Conservation (phyloP, 306 rosid genomes). For the Betula pendula region DNA sequence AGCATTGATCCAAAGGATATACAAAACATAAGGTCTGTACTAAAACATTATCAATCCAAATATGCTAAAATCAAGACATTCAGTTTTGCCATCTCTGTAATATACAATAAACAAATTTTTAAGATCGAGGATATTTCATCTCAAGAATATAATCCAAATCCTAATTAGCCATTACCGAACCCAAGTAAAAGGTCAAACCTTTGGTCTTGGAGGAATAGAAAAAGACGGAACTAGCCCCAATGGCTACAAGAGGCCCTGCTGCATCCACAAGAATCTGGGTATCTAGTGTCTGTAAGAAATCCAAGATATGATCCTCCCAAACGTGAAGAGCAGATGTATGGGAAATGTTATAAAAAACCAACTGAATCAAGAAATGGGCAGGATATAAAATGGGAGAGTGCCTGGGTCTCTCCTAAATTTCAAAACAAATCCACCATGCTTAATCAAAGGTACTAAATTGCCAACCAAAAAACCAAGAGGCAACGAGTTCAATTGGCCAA, state of each 20-base stretch:
- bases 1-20: too few species aligned
- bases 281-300: slow-evolving; percentile 49
- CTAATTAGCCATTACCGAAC: too few species aligned
- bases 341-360: not conserved
- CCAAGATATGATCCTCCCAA: slow-evolving; percentile 41
- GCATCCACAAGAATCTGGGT: slow-evolving; percentile 55
- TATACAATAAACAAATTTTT: too few species aligned
- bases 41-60: not conserved
- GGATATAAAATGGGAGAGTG: slow-evolving; percentile 1
- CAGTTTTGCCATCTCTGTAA: not conserved
- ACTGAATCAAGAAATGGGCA: not conserved
- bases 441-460: too few species aligned
- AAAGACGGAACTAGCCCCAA: slow-evolving; percentile 55
- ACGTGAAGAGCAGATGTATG: not conserved
- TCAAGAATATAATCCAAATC: not conserved
- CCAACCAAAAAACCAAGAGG: too few species aligned
- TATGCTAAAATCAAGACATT: not conserved
- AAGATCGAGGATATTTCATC: not conserved
- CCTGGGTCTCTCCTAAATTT: not conserved
- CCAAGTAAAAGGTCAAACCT: slow-evolving; percentile 42
- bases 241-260: slow-evolving; percentile 50
- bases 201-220: slow-evolving; percentile 58
- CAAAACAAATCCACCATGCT: too few species aligned
- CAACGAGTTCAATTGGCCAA: not conserved
- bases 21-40: not conserved